Conservation (phyloP, 1,284 basidiomycete species). For the Tilletiopsis washingtonensis region DNA sequence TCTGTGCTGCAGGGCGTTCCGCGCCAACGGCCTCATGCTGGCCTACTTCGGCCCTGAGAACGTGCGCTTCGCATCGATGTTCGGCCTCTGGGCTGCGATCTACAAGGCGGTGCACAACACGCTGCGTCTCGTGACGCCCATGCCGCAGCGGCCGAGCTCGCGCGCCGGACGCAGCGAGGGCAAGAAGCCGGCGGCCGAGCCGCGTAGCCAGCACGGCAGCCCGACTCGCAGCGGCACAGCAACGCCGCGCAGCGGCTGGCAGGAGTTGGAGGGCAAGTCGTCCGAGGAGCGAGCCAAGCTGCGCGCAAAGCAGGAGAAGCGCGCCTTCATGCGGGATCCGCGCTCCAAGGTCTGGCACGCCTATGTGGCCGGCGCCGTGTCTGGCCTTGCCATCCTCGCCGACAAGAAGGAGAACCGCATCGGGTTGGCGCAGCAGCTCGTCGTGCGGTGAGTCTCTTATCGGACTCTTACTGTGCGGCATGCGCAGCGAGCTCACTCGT, state of each 20-base stretch:
- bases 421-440: conserved; percentile 80
- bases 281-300: conserved; percentile 21
- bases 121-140: conserved; percentile 36
- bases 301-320: conserved; percentile 28
- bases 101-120: conserved; percentile 44
- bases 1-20: conserved; percentile 8
- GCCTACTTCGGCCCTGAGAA: conserved; percentile 31
- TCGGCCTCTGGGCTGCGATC: conserved; percentile 37
- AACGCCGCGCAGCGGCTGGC: conserved; percentile 26
- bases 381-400: conserved; percentile 70
- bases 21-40: conserved; percentile 14
- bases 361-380: conserved; percentile 72
- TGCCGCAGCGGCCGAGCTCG: background rate
- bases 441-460: too few relatives aligned
- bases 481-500: too few relatives aligned
- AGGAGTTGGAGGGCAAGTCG: conserved; percentile 24
- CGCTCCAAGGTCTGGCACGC: conserved; percentile 68
- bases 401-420: conserved; percentile 65
- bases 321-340: conserved; percentile 32
- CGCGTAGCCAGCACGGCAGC: background rate
- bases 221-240: conserved; percentile 15
- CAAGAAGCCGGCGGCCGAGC: background rate
- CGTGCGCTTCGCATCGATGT: conserved; percentile 38
- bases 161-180: background rate
- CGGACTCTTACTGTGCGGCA: too few relatives aligned